Evolutionary conservation across 106 monocot genomes (phyloP).

Genomic region (Phalaenopsis aphrodite): DNA sequence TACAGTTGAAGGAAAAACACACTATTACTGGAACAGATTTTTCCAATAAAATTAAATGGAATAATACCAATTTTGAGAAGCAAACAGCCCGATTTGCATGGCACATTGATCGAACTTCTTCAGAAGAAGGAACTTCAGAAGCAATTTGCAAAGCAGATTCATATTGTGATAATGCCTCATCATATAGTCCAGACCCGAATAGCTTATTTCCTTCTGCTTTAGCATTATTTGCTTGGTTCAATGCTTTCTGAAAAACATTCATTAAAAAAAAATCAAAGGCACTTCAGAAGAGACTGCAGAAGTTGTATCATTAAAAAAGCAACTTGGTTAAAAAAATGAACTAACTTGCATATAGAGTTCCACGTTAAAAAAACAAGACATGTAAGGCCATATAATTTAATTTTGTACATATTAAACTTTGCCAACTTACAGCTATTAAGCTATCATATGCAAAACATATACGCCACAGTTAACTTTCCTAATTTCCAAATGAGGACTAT

Average conservation of each 20-base stretch:
- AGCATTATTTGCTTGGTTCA: conserved; percentile 62
- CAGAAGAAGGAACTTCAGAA: conserved; percentile 55
- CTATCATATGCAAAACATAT: too few species aligned
- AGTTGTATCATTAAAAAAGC: not conserved
- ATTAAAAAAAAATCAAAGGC: not conserved
- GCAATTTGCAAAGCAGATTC: conserved; percentile 57
- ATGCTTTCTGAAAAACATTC: conserved; percentile 33
- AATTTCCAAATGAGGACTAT: too few species aligned
- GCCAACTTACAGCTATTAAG: too few species aligned
- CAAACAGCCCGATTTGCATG: conserved; percentile 74
- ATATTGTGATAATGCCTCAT: conserved; percentile 59
- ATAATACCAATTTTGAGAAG: conserved; percentile 67
- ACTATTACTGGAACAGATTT: not conserved
- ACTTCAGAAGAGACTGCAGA: not conserved
- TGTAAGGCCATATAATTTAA: not conserved
- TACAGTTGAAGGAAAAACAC: not conserved
- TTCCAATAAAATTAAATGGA: not conserved
- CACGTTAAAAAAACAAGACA: not conserved
- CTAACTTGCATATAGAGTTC: too few species aligned
- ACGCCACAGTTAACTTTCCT: too few species aligned
- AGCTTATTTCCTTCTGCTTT: conserved; percentile 67
- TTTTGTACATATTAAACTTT: not conserved
- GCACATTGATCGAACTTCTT: conserved; percentile 62
- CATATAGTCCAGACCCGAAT: conserved; percentile 52
- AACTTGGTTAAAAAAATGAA: too few species aligned